These are phyloP conservation scores for Monosporascus sp. DNA, from an alignment of 2,329 filamentous ascomycete genomes.

Conservation along the genomic window DNA sequence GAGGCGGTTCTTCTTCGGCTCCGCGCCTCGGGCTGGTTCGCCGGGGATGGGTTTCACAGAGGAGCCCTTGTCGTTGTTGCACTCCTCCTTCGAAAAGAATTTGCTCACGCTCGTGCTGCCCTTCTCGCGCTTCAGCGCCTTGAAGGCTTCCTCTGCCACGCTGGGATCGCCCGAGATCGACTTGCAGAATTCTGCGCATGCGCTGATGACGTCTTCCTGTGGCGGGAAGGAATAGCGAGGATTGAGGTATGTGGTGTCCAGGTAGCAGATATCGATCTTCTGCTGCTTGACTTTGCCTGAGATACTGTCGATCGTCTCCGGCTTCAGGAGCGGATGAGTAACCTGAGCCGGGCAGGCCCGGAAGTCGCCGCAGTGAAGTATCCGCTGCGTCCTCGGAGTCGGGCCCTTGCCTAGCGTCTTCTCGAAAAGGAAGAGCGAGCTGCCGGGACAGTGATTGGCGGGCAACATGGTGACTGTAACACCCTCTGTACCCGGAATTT, in stretches of 20 bases:
- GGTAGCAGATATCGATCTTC: constrained; percentile 89
- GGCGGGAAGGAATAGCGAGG: constrained; percentile 92
- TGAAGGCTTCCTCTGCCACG: constrained; percentile 42
- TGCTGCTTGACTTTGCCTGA: constrained; percentile 72
- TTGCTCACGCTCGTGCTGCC: constrained; percentile 44
- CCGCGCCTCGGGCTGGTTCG: constrained; percentile 18
- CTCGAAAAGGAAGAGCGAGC: constrained; percentile 88
- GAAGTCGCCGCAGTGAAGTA: constrained; percentile 95
- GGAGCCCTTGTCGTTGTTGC: constrained; percentile 9
- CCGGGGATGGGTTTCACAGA: not conserved
- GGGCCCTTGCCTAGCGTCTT: constrained; percentile 61
- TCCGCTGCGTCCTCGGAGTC: constrained; percentile 62
- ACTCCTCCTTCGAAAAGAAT: constrained; percentile 42
- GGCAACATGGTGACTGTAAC: constrained; percentile 90
- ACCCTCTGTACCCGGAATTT: constrained; percentile 76
- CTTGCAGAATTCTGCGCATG: constrained; percentile 85
- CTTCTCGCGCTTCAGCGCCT: constrained; percentile 36
- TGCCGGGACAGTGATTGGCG: constrained; percentile 95
- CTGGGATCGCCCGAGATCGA: constrained; percentile 62
- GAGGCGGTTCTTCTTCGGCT: constrained; percentile 56
- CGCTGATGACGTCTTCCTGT: constrained; percentile 79
- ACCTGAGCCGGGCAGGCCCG: constrained; percentile 83
- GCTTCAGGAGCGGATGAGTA: constrained; percentile 72
- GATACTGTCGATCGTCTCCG: constrained; percentile 64
- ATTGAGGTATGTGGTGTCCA: constrained; percentile 95